Evolutionary conservation across 2,329 filamentous ascomycete genomes (phyloP).

Genomic region (Dactylellina cionopaga): DNA sequence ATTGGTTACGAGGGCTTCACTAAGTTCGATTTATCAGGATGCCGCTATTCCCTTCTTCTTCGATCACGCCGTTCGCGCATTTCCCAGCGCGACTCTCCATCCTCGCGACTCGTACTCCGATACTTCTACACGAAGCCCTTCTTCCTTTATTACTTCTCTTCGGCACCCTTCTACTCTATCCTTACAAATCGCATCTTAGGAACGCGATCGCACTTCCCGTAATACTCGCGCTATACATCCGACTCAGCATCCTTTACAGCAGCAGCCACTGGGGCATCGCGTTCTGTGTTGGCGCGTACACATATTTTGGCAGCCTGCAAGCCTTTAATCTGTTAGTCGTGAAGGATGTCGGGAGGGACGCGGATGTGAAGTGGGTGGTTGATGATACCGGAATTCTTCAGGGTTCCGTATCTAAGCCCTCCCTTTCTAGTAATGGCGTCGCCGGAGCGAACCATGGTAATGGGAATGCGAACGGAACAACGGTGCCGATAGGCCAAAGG

Average conservation of each 20-base stretch:
- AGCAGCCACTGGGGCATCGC: slow-evolving; percentile 50
- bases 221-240: slow-evolving; percentile 33
- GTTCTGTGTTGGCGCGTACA: slow-evolving; percentile 40
- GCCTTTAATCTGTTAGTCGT: slow-evolving; percentile 44
- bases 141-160: slow-evolving; percentile 31
- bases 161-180: slow-evolving; percentile 27
- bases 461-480: slow-evolving; percentile 13
- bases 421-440: too few species aligned
- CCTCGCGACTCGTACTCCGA: slow-evolving; percentile 16
- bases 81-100: slow-evolving; percentile 31
- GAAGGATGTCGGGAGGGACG: slow-evolving; percentile 43
- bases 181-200: slow-evolving; percentile 29
- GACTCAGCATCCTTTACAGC: slow-evolving; percentile 22
- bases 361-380: slow-evolving; percentile 23
- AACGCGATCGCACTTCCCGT: slow-evolving; percentile 43
- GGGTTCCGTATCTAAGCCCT: too few species aligned
- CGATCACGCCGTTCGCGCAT: slow-evolving; percentile 18
- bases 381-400: slow-evolving; percentile 36
- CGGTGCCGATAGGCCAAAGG: too few species aligned
- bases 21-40: too few species aligned
- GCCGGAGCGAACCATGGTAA: slow-evolving; percentile 1
- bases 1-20: too few species aligned
- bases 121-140: slow-evolving; percentile 41
- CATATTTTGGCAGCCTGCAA: slow-evolving; percentile 39
- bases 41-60: slow-evolving; percentile 26